Evolutionary conservation across 1,139 yeast species (phyloP).

Genomic region (Blastobotrys ciferrii): DNA sequence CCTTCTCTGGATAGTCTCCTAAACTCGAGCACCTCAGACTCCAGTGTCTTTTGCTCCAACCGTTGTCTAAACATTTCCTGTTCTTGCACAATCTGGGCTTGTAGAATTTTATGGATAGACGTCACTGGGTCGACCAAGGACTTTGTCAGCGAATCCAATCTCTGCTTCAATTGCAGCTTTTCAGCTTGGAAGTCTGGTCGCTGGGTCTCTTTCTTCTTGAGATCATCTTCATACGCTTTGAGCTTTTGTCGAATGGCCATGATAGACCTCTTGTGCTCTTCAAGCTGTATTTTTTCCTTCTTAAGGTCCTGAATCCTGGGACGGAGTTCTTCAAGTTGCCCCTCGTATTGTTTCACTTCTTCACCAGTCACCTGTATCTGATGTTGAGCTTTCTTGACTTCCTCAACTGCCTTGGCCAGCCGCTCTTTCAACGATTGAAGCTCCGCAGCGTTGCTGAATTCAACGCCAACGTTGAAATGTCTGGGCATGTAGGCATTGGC

Average conservation of each 20-base stretch:
- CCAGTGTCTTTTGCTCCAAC: not conserved
- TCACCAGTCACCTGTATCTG: not conserved
- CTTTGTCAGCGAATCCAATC: slow-evolving; percentile 18
- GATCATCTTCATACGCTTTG: slow-evolving; percentile 6
- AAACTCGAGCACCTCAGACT: slow-evolving; percentile 8
- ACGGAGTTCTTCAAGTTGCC: not conserved
- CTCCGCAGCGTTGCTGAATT: not conserved
- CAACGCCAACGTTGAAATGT: slow-evolving; percentile 6
- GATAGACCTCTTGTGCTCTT: slow-evolving; percentile 11
- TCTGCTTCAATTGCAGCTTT: slow-evolving; percentile 27
- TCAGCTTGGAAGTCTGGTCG: slow-evolving; percentile 27
- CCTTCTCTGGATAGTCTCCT: slow-evolving; percentile 14
- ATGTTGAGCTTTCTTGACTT: not conserved
- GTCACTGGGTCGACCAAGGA: not conserved
- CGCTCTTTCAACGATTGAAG: not conserved
- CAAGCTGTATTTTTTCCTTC: slow-evolving; percentile 10
- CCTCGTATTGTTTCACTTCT: not conserved
- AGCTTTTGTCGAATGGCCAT: slow-evolving; percentile 5
- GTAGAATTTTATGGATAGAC: not conserved
- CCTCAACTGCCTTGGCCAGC: not conserved
- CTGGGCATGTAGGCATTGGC: not conserved
- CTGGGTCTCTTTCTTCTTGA: slow-evolving; percentile 11
- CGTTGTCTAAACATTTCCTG: not conserved
- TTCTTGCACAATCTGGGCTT: slow-evolving; percentile 2
- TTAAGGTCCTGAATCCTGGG: slow-evolving; percentile 1